A percentile compares a stretch with the other conserved stretches of the same genome.
Evolutionary conservation across 75 land plant genomes (phyloP).

Genomic region (Adiantum capillusveneris): DNA sequence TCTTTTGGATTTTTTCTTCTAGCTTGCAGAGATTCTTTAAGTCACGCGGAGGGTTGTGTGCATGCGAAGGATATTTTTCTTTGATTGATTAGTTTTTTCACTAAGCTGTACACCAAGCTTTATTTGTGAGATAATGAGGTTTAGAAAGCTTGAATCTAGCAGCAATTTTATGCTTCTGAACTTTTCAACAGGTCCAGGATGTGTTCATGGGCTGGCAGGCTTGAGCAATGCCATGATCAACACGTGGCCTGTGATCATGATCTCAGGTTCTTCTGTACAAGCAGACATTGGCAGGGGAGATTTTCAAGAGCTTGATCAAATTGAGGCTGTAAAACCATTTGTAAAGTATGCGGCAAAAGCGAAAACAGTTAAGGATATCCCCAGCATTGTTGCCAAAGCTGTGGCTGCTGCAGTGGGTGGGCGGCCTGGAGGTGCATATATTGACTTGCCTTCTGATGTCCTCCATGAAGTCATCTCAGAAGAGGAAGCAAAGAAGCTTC

Average conservation of each 20-base stretch:
- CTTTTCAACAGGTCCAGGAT: slow-evolving; percentile 58
- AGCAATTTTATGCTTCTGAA: no score
- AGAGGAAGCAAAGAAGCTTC: slow-evolving; percentile 48
- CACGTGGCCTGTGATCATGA: slow-evolving; percentile 77
- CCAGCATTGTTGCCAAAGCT: slow-evolving; percentile 44
- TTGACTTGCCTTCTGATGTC: slow-evolving; percentile 85
- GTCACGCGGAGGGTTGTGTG: no score
- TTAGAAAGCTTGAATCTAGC: no score
- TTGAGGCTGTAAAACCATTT: slow-evolving; percentile 69
- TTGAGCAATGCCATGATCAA: slow-evolving; percentile 79
- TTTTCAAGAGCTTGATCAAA: slow-evolving; percentile 94
- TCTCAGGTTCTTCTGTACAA: slow-evolving; percentile 89
- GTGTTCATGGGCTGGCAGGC: slow-evolving; percentile 94
- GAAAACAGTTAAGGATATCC: slow-evolving; percentile 40
- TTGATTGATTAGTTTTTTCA: no score
- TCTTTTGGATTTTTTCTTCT: no score
- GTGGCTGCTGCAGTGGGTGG: slow-evolving; percentile 36
- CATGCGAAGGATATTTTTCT: no score
- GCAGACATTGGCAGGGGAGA: slow-evolving; percentile 70
- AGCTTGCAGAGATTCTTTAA: no score
- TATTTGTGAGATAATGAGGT: no score
- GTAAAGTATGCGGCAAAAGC: slow-evolving; percentile 63
- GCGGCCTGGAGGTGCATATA: slow-evolving; percentile 74
- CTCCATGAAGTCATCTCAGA: slow-evolving; percentile 57
- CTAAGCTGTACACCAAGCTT: no score